Evolutionary conservation across 345 rosid genomes (phyloP).

Genomic region (Citrus reticulata): DNA sequence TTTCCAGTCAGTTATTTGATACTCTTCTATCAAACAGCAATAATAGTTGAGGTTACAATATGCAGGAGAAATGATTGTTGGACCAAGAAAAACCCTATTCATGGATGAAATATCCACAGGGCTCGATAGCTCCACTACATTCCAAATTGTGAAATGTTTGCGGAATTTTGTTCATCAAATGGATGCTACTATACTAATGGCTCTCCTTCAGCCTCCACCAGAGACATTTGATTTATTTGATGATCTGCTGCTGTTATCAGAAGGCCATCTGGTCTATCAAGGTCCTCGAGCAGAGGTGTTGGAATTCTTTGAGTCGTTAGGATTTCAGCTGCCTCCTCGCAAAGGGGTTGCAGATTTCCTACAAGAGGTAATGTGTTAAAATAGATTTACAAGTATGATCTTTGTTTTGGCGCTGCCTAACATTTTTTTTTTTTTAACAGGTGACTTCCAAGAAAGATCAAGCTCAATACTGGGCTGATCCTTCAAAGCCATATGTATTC

Average conservation of each 20-base stretch:
- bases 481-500: constrained; percentile 59
- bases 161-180: constrained; percentile 81
- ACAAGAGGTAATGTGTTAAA: constrained; percentile 64
- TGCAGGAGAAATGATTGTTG: constrained; percentile 96
- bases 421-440: constrained; percentile 30
- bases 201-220: constrained; percentile 97
- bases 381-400: constrained; percentile 7
- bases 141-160: constrained; percentile 76
- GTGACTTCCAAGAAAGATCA: constrained; percentile 94
- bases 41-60: background rate
- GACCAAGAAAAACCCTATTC: constrained; percentile 88
- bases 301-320: constrained; percentile 81
- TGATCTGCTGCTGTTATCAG: constrained; percentile 76
- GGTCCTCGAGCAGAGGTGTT: constrained; percentile 76
- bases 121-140: constrained; percentile 94
- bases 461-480: constrained; percentile 95
- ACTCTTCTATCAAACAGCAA: background rate
- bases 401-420: constrained; percentile 9
- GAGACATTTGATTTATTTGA: constrained; percentile 94
- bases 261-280: constrained; percentile 79
- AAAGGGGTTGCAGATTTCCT: constrained; percentile 96
- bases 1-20: too few species aligned
- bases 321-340: constrained; percentile 73
- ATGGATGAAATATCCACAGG: constrained; percentile 99
- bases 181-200: constrained; percentile 90